A percentile compares a stretch with the other conserved stretches of the same genome.
These are phyloP conservation scores for Aspergillus diversus DNA, from an alignment of 495 filamentous ascomycete species.

Conservation along the genomic window DNA sequence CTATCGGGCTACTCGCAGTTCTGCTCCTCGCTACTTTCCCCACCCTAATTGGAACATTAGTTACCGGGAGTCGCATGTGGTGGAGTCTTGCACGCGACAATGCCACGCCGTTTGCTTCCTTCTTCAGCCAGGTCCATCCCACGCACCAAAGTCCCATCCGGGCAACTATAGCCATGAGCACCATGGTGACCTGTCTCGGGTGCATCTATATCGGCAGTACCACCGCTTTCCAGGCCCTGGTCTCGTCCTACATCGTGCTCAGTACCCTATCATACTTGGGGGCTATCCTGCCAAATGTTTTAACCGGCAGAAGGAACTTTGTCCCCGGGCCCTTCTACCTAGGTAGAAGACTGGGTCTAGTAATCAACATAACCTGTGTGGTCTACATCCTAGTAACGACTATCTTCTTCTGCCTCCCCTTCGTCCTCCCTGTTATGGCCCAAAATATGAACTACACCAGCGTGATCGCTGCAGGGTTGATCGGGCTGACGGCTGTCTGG, in stretches of 20 bases:
- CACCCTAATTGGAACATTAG: slow-evolving; percentile 66
- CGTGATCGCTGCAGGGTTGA: slow-evolving; percentile 54
- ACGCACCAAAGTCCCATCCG: slow-evolving; percentile 65
- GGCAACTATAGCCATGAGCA: slow-evolving; percentile 63
- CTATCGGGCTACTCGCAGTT: slow-evolving; percentile 61
- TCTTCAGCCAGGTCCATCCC: slow-evolving; percentile 42
- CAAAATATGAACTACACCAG: slow-evolving; percentile 73
- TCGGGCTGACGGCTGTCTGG: neutral
- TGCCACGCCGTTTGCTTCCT: slow-evolving; percentile 48
- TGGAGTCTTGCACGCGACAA: slow-evolving; percentile 83
- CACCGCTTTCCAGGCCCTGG: slow-evolving; percentile 75
- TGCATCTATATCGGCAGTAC: slow-evolving; percentile 73
- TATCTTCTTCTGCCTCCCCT: slow-evolving; percentile 81
- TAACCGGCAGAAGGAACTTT: slow-evolving; percentile 57
- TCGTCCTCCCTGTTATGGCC: slow-evolving; percentile 55
- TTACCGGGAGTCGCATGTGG: slow-evolving; percentile 75
- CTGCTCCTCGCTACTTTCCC: slow-evolving; percentile 67
- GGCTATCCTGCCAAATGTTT: slow-evolving; percentile 77
- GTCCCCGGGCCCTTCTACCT: slow-evolving; percentile 71
- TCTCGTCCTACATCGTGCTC: slow-evolving; percentile 73
- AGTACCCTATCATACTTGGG: slow-evolving; percentile 73
- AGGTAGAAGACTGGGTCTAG: slow-evolving; percentile 56
- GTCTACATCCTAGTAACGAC: slow-evolving; percentile 70
- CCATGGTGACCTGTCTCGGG: slow-evolving; percentile 67
- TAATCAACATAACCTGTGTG: slow-evolving; percentile 61